Conservation (phyloP, 805 yeast species). For the Candida montana region DNA sequence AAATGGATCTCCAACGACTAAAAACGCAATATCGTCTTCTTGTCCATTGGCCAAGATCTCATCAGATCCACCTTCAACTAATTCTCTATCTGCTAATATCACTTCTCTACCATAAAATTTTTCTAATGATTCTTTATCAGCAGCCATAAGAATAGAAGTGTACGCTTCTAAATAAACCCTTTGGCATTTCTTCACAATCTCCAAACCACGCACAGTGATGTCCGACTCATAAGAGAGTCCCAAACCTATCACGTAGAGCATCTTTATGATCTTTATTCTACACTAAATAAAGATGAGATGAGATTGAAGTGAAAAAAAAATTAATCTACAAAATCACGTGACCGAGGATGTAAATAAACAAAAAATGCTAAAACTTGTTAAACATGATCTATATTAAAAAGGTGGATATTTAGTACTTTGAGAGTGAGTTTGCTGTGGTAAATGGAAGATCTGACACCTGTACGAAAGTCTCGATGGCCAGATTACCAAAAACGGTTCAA, state of each 20-base stretch:
- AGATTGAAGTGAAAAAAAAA: background rate
- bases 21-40: slow-evolving; percentile 80
- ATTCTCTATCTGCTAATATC: slow-evolving; percentile 87
- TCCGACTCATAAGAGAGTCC: slow-evolving; percentile 88
- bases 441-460: too few species aligned
- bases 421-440: too few species aligned
- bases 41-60: slow-evolving; percentile 72
- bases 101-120: slow-evolving; percentile 81
- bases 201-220: slow-evolving; percentile 91
- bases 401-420: too few species aligned
- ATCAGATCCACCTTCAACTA: slow-evolving; percentile 88
- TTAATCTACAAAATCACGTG: background rate
- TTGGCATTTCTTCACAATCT: slow-evolving; percentile 74
- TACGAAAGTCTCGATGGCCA: too few species aligned
- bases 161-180: slow-evolving; percentile 94
- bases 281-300: too few species aligned
- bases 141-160: slow-evolving; percentile 93
- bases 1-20: slow-evolving; percentile 96
- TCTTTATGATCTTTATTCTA: too few species aligned
- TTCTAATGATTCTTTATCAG: slow-evolving; percentile 69
- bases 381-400: too few species aligned
- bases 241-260: slow-evolving; percentile 88
- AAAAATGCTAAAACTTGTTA: too few species aligned
- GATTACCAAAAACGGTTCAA: background rate
- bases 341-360: too few species aligned